Evolutionary conservation across 768 basidiomycete genomes (phyloP).

Genomic region (Butyriboletus loyo): DNA sequence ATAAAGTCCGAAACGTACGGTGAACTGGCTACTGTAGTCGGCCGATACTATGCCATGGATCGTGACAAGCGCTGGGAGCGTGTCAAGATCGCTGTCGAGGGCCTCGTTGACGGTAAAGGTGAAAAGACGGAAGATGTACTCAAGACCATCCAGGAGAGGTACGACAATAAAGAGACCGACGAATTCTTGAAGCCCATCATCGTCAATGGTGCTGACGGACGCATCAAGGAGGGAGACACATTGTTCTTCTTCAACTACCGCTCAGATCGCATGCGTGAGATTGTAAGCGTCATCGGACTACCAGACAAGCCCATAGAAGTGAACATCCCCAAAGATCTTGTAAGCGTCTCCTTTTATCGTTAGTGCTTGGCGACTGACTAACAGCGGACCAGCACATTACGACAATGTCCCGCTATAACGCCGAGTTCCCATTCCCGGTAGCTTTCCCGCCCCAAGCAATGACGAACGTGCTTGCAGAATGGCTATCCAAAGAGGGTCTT

Average conservation of each 20-base stretch:
- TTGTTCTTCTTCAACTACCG: conserved; percentile 98
- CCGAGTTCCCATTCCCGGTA: conserved; percentile 83
- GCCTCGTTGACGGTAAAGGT: conserved; percentile 68
- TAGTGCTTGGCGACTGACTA: not conserved
- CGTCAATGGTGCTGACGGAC: conserved; percentile 70
- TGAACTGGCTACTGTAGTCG: conserved; percentile 79
- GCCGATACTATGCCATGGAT: conserved; percentile 96
- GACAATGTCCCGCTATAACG: conserved; percentile 93
- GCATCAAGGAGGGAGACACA: conserved; percentile 86
- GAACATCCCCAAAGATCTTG: conserved; percentile 75
- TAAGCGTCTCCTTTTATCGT: conserved; percentile 33
- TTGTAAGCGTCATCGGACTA: conserved; percentile 74
- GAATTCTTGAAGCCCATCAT: conserved; percentile 97
- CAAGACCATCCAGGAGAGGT: conserved; percentile 66
- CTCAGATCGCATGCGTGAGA: conserved; percentile 94
- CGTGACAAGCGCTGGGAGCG: conserved; percentile 97
- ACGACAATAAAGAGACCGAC: conserved; percentile 84
- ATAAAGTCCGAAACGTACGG: conserved; percentile 75
- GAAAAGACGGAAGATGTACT: conserved; percentile 57
- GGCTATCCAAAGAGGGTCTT: conserved; percentile 73
- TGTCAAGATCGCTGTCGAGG: conserved; percentile 85
- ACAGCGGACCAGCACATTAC: conserved; percentile 60
- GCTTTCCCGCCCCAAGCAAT: conserved; percentile 94
- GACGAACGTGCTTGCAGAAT: conserved; percentile 94
- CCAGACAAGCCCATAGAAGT: conserved; percentile 85